These are phyloP conservation scores for Fusarium papillatum DNA, from an alignment of 2,329 filamentous ascomycete species.

Conservation along the genomic window DNA sequence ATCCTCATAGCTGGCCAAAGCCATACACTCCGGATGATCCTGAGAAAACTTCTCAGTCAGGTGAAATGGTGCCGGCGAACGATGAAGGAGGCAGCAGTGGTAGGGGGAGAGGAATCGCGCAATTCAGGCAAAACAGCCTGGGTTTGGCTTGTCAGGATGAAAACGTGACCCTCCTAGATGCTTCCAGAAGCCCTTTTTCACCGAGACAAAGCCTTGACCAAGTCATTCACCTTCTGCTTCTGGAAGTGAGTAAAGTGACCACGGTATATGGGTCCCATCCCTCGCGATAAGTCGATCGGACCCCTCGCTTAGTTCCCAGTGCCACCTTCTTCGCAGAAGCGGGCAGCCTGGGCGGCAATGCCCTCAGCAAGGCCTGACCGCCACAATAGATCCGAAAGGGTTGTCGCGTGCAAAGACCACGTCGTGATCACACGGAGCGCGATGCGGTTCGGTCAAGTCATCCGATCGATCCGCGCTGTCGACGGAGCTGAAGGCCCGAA, in stretches of 20 bases:
- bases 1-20: not conserved
- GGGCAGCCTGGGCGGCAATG: conserved; percentile 16
- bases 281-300: not conserved
- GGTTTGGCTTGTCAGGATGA: conserved; percentile 5
- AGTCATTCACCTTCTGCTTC: conserved; percentile 38
- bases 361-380: conserved; percentile 4
- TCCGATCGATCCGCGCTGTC: conserved; percentile 29
- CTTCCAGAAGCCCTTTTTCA: conserved; percentile 14
- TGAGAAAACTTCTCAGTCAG: not conserved
- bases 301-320: conserved; percentile 4
- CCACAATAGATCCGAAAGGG: not conserved
- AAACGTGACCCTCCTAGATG: conserved; percentile 10
- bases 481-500: conserved; percentile 28
- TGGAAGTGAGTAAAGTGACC: conserved; percentile 27
- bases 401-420: conserved; percentile 33
- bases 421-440: conserved; percentile 14
- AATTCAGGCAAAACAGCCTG: conserved; percentile 3
- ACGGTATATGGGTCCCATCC: conserved; percentile 3
- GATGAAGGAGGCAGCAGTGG: not conserved
- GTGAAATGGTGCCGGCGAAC: not conserved
- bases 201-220: conserved; percentile 7
- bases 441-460: conserved; percentile 28
- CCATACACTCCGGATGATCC: not conserved
- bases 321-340: conserved; percentile 8
- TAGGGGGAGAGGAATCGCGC: not conserved